These are phyloP conservation scores for Hyphopichia khmerensis DNA, from an alignment of 1,139 yeast species.

Conservation along the genomic window DNA sequence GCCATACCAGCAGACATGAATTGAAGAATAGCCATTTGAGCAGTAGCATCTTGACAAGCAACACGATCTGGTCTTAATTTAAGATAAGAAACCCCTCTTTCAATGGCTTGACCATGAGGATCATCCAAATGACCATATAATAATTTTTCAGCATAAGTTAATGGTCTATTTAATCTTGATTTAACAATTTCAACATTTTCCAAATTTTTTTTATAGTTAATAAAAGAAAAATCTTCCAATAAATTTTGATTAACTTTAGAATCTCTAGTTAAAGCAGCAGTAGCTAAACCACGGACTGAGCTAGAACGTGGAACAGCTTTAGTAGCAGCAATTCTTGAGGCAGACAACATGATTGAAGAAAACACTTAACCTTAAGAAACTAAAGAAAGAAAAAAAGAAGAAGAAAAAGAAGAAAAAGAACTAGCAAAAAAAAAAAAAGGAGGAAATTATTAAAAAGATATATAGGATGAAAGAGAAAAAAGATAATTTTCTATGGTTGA, in stretches of 20 bases:
- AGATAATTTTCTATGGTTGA: too few species aligned
- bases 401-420: slow-evolving; percentile 5
- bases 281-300: slow-evolving; percentile 71
- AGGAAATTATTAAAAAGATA: not conserved
- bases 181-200: slow-evolving; percentile 88
- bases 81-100: slow-evolving; percentile 94
- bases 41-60: slow-evolving; percentile 99
- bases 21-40: slow-evolving; percentile 98
- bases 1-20: slow-evolving; percentile 98
- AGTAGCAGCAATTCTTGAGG: slow-evolving; percentile 31
- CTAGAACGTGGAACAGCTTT: slow-evolving; percentile 34
- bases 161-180: slow-evolving; percentile 85
- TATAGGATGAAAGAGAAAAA: not conserved
- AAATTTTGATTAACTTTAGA: slow-evolving; percentile 91
- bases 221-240: slow-evolving; percentile 82
- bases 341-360: slow-evolving; percentile 34
- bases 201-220: slow-evolving; percentile 72
- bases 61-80: slow-evolving; percentile 99
- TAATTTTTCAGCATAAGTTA: slow-evolving; percentile 96
- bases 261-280: slow-evolving; percentile 76
- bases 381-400: slow-evolving; percentile 1
- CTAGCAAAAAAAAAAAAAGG: not conserved
- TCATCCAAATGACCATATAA: slow-evolving; percentile 95
- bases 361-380: slow-evolving; percentile 6
- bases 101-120: slow-evolving; percentile 92